Conservation (phyloP, 2,329 filamentous ascomycete species). For the Arthroderma sp. region DNA sequence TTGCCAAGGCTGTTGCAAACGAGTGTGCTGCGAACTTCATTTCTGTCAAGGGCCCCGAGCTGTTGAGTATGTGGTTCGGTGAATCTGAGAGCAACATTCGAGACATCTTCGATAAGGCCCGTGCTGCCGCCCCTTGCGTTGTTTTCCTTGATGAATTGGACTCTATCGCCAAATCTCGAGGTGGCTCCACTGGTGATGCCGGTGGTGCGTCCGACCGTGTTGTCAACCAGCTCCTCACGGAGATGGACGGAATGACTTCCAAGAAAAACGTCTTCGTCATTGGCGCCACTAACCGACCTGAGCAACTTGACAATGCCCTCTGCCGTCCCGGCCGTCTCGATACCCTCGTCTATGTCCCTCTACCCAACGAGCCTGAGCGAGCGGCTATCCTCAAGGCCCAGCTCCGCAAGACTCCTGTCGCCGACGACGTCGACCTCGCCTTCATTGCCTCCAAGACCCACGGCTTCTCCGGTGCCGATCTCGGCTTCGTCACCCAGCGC, state of each 20-base stretch:
- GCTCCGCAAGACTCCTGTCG: conserved; percentile 93
- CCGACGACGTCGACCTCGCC: conserved; percentile 70
- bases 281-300: conserved; percentile 93
- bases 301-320: conserved; percentile 94
- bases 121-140: conserved; percentile 92
- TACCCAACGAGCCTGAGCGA: conserved; percentile 84
- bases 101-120: conserved; percentile 99
- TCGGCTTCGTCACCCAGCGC: conserved; percentile 97
- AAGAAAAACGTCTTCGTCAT: conserved; percentile 99
- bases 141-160: conserved; percentile 98
- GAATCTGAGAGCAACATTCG: conserved; percentile 99
- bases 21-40: conserved; percentile 99
- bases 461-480: conserved; percentile 98
- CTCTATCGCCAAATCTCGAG: conserved; percentile 98
- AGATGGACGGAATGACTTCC: conserved; percentile 99
- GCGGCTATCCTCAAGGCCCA: conserved; percentile 85
- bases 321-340: conserved; percentile 98
- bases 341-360: conserved; percentile 93
- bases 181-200: conserved; percentile 88
- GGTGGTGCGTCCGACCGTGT: conserved; percentile 98
- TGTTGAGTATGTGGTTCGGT: conserved; percentile 99
- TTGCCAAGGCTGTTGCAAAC: conserved; percentile 98
- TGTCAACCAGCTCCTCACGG: conserved; percentile 98
- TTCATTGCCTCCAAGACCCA: conserved; percentile 96
- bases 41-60: conserved; percentile 94